Base-by-base conservation (phyloP, 768 basidiomycete species). In the Podaxis mareebaensis region DNA sequence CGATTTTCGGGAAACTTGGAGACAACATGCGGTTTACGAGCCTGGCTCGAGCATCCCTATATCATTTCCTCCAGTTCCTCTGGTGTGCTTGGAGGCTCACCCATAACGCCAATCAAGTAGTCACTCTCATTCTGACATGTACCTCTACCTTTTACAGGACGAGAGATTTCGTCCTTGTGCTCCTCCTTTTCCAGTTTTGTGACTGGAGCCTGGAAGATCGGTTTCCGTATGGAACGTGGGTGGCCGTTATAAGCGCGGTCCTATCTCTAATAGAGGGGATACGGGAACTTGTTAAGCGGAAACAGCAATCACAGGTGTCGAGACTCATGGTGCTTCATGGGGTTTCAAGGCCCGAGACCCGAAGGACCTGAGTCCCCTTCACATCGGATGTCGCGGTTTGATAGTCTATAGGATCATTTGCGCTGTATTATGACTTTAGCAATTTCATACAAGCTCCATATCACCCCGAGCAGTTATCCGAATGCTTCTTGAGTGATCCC, bases 401-500 rank as follows among this genome's bases (percentile, higher is more conserved):
- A n/a, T 7, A 46, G 44, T 22, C 3, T 20, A 24, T 11, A 51
- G 10, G 20, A 28, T 51, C 13, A 24, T 20, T 15, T 12, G 12
- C 15, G 49, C n/a, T n/a, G n/a, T 44, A 15, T 57, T 33, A 33
- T 3, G 7, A 33, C 33, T 33, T 33, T 7, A 33, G 33, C 42
- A 26, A 38, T 33, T 15, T 51, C 51, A 60, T 15, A 39, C 49
- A 53, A 52, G 7, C 10, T 52, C 51, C 7, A 60, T 15, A 26
- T 20, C n/a, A 12, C 20, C 54, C 39, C 40, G 38, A 13, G 3
- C 54, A 2, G 22, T 38, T 6, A 56, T 22, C 46, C 49, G 17
- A 28, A 63, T 42, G 15, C 3, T 4, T 53, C 17, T 44, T n/a
- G n/a, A 11, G 12, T 48, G 28, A 26, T 73, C 71, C 53, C 66